phyloP scores from a whole-genome alignment of 1,284 basidiomycete species.

The Puccinia polysora region DNA sequence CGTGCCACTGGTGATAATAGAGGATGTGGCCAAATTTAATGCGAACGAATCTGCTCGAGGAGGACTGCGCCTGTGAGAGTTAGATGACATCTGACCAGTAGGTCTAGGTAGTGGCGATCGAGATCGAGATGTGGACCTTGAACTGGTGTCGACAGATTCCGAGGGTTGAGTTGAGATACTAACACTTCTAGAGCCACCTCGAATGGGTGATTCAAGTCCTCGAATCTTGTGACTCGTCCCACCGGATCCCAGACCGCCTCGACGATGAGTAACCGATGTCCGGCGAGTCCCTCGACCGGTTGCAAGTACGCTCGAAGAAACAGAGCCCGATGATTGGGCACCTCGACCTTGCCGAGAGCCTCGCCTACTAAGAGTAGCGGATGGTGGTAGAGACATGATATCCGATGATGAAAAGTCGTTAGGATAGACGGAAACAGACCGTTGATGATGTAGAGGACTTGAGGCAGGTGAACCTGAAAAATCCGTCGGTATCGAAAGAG shows the following conservation, averaged over 20 bases:
- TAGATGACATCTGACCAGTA: slow-evolving; percentile 58
- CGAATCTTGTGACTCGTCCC: slow-evolving; percentile 45
- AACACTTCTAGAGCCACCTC: slow-evolving; percentile 45
- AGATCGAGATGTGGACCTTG: slow-evolving; percentile 91
- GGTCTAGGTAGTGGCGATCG: slow-evolving; percentile 67
- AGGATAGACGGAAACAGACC: slow-evolving; percentile 26
- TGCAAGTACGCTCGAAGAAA: background rate
- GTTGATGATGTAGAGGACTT: slow-evolving; percentile 25
- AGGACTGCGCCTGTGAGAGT: slow-evolving; percentile 52
- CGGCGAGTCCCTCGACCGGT: slow-evolving; percentile 12
- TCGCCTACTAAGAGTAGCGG: slow-evolving; percentile 18
- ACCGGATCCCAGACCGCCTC: slow-evolving; percentile 38
- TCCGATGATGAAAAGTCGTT: slow-evolving; percentile 30
- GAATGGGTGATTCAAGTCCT: slow-evolving; percentile 36
- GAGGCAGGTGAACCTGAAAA: background rate
- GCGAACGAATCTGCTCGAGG: slow-evolving; percentile 54
- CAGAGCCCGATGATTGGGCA: slow-evolving; percentile 1
- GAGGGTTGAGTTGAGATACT: slow-evolving; percentile 60
- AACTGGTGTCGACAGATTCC: slow-evolving; percentile 67
- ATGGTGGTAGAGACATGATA: slow-evolving; percentile 6
- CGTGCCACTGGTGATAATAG: background rate
- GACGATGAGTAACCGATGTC: slow-evolving; percentile 22
- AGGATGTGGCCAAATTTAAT: background rate
- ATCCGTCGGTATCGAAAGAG: slow-evolving; percentile 38
- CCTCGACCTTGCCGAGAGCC: slow-evolving; percentile 29